These are phyloP conservation scores for Pseudogymnoascus verrucosus DNA, from an alignment of 2,329 filamentous ascomycete species.

Conservation along the genomic window DNA sequence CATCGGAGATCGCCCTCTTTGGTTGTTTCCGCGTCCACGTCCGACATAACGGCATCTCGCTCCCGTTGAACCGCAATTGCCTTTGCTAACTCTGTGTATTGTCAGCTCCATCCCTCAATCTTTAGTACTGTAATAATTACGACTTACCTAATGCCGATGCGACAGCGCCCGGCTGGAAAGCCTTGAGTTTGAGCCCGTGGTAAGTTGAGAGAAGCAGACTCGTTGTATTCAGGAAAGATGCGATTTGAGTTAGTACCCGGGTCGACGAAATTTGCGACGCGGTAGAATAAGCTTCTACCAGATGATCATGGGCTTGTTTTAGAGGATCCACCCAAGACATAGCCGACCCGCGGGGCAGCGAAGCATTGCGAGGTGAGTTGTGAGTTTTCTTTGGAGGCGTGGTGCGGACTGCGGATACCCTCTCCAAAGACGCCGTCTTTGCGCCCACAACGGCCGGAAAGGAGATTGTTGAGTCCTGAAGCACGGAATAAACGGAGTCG, in stretches of 20 bases:
- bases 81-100: slow-evolving; percentile 52
- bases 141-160: slow-evolving; percentile 45
- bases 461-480: slow-evolving; percentile 88
- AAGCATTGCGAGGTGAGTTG: not conserved
- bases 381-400: slow-evolving; percentile 20
- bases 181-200: slow-evolving; percentile 4
- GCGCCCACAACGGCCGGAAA: slow-evolving; percentile 56
- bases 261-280: slow-evolving; percentile 43
- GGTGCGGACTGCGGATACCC: slow-evolving; percentile 15
- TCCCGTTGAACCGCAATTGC: slow-evolving; percentile 62
- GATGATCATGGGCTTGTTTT: slow-evolving; percentile 55
- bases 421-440: slow-evolving; percentile 19
- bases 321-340: slow-evolving; percentile 49
- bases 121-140: not conserved
- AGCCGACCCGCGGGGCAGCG: not conserved
- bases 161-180: slow-evolving; percentile 48
- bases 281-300: slow-evolving; percentile 52
- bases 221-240: slow-evolving; percentile 55
- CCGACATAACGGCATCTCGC: slow-evolving; percentile 40
- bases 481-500: slow-evolving; percentile 78
- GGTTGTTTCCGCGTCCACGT: slow-evolving; percentile 13
- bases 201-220: slow-evolving; percentile 51
- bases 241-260: slow-evolving; percentile 52
- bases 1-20: slow-evolving; percentile 34
- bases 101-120: slow-evolving; percentile 11